Base-by-base conservation (phyloP, 2,329 filamentous ascomycete species). In the Colletotrichum coccodes region DNA sequence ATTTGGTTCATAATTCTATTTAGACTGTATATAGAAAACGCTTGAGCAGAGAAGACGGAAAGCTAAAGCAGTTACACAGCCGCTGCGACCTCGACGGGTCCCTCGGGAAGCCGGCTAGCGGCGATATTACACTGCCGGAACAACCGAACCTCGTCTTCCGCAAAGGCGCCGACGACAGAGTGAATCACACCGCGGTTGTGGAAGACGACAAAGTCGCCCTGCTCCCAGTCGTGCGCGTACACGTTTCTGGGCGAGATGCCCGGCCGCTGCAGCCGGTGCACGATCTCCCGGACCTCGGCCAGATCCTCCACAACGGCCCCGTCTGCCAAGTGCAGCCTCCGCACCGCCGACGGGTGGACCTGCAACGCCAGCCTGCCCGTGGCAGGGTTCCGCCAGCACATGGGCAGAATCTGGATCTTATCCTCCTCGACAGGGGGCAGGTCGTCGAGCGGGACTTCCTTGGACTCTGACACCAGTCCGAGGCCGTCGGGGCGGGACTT, bases 111-210 rank as follows among this genome's bases (percentile, higher is more conserved):
- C 70, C 85, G 79, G 68, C 86, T 91, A 3, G 87, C 89, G n/a
- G 92, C 92, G 78, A 94, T 84, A 77, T 95, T 94, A 79, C 92
- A 95, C 82, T 95, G 92, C 71, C 92, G 82, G 76, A 95, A 94
- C 68, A 95, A 77, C 50, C 92, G 81, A 36, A 94, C 89, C 81
- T 94, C 92, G n/a, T 92, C 87, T 56, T 90, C 87, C 8, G 86
- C 85, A 78, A 95, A 94, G 1, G 90, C 90, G 1, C 92, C 92
- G 0, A 93, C 92, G 2, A 95, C 92, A 3, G 88, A 91, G 78
- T 95, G 92, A 64, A 94, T 76, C 18, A 94, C 84, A 1, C 92
- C 92, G 11, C 91, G 88, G 75, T 95, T 95, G 78, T 95, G 91
- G 79, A 95, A 95, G 30, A 95, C 81, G 0, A 94, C 92, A 65